Conservation (phyloP, 306 rosid genomes). For the Mucuna pruriens region DNA sequence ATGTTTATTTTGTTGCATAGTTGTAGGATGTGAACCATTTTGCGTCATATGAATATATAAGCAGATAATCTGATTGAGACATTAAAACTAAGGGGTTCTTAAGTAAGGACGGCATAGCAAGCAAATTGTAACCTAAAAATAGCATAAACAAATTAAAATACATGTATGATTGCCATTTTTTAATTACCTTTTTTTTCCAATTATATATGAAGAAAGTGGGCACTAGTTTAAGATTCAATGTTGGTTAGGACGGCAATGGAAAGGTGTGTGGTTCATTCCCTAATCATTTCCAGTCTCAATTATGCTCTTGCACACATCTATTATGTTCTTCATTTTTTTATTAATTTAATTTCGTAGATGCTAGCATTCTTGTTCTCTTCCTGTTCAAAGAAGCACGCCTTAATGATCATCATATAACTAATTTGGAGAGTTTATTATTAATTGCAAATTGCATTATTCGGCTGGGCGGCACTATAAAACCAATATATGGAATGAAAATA, state of each 20-base stretch:
- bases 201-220: background rate
- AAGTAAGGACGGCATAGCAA: slow-evolving; percentile 1
- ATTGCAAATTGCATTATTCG: slow-evolving; percentile 12
- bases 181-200: background rate
- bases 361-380: background rate
- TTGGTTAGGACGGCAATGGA: slow-evolving; percentile 35
- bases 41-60: background rate
- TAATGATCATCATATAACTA: background rate
- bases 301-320: background rate
- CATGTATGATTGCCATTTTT: background rate
- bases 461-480: slow-evolving; percentile 44
- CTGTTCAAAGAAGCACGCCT: slow-evolving; percentile 34
- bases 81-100: background rate
- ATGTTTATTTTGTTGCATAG: background rate
- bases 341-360: background rate
- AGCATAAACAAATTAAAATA: background rate
- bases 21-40: background rate
- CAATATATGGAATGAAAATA: background rate
- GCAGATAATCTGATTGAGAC: background rate
- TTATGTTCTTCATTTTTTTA: background rate
- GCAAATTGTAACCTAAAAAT: background rate
- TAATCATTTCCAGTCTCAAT: slow-evolving; percentile 13
- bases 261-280: slow-evolving; percentile 16
- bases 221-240: background rate
- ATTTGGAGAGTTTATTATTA: background rate